Percentiles rank a stretch among this genome's conserved stretches.
Conservation (phyloP, 495 filamentous ascomycete genomes). For the Amorphotheca resinae region DNA sequence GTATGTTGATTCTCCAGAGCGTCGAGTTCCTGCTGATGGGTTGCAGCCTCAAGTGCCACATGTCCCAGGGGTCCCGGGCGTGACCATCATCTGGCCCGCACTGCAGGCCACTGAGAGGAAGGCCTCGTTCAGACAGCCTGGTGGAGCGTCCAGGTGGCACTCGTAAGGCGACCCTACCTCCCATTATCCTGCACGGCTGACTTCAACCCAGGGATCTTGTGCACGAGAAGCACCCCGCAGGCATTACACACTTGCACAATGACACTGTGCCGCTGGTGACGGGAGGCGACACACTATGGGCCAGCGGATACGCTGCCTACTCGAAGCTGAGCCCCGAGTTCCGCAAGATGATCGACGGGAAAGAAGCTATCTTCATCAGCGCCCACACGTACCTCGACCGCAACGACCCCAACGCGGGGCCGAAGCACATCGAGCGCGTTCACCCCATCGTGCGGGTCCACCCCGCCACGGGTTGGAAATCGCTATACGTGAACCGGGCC, state of each 20-base stretch:
- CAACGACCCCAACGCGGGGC: conserved; percentile 45
- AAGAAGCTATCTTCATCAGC: conserved; percentile 50
- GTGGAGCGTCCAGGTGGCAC: conserved; percentile 56
- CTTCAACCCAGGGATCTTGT: conserved; percentile 39
- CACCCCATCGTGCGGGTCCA: conserved; percentile 61
- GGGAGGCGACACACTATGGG: conserved; percentile 67
- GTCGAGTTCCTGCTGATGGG: conserved; percentile 1
- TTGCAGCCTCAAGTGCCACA: conserved; percentile 53
- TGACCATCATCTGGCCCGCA: conserved; percentile 57
- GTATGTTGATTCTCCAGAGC: conserved; percentile 29
- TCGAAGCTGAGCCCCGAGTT: conserved; percentile 58
- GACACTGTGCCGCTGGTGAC: conserved; percentile 49
- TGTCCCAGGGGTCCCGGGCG: conserved; percentile 51
- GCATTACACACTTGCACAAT: conserved; percentile 57
- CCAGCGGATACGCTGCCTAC: conserved; percentile 56
- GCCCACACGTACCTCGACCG: conserved; percentile 58
- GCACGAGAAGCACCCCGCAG: conserved; percentile 57
- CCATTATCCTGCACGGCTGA: background rate
- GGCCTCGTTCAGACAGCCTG: conserved; percentile 49
- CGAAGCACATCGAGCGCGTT: conserved; percentile 48
- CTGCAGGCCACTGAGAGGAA: conserved; percentile 42
- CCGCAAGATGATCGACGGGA: conserved; percentile 59
- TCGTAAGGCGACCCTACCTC: conserved; percentile 19
- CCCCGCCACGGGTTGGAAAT: conserved; percentile 72
- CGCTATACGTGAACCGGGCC: conserved; percentile 50